phyloP scores from a whole-genome alignment of 495 filamentous ascomycete species.

The Penicillium desertorum region DNA sequence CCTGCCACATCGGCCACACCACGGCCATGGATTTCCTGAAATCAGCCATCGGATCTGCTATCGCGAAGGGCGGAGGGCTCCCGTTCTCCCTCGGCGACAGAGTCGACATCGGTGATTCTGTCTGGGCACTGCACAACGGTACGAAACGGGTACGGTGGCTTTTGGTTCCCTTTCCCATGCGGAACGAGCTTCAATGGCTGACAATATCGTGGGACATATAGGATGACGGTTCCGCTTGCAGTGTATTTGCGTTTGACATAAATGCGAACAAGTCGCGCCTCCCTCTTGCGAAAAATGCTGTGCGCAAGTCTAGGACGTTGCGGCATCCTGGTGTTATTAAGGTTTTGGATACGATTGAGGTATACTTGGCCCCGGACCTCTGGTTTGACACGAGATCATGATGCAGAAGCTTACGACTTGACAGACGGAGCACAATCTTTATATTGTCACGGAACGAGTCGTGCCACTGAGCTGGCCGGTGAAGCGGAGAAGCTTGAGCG shows the following conservation, averaged over 20 bases:
- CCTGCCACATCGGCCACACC: slow-evolving; percentile 11
- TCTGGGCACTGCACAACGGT: slow-evolving; percentile 91
- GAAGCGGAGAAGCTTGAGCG: slow-evolving; percentile 75
- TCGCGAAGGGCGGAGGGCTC: slow-evolving; percentile 89
- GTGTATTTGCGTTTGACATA: slow-evolving; percentile 94
- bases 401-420: background rate
- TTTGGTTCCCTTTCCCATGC: slow-evolving; percentile 12
- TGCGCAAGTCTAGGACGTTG: slow-evolving; percentile 86
- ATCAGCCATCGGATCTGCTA: slow-evolving; percentile 93
- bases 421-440: slow-evolving; percentile 87
- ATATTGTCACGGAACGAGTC: slow-evolving; percentile 91
- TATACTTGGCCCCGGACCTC: slow-evolving; percentile 36
- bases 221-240: slow-evolving; percentile 92
- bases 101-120: slow-evolving; percentile 81
- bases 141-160: slow-evolving; percentile 70
- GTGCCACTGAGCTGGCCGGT: slow-evolving; percentile 83
- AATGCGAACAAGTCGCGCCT: slow-evolving; percentile 72
- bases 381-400: background rate
- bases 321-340: slow-evolving; percentile 92
- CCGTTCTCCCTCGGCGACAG: slow-evolving; percentile 89
- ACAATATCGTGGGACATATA: slow-evolving; percentile 33
- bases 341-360: slow-evolving; percentile 91
- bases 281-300: slow-evolving; percentile 86
- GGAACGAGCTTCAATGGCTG: slow-evolving; percentile 2
- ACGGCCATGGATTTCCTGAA: slow-evolving; percentile 90